Base-by-base conservation (phyloP, 441 rosid species). In the Gossypium gossypioides region DNA sequence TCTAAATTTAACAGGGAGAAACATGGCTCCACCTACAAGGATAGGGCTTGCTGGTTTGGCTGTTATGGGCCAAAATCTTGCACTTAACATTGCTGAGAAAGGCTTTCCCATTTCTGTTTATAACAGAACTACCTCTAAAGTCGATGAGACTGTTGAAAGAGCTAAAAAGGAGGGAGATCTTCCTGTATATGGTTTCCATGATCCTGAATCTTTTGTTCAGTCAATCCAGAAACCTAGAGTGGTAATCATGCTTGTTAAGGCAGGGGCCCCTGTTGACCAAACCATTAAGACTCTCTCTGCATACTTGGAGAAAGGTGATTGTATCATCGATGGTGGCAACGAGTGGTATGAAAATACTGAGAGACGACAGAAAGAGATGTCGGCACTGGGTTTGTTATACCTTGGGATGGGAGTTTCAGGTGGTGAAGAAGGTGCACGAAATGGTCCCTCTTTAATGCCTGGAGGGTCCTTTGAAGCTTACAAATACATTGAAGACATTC, bases 391-490 rank as follows among this genome's bases (percentile, higher is more conserved):
- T 58, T 58, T 58, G 63, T 58, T 58, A 58, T 58, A 58, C 40
- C 40, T 58, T 13, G 63, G 63, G 63, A 58, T 58, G 40, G 63
- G 40, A 58, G 63, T 58, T 27, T 58, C 40, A 5, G 63, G 63
- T 27, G 98, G 98, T 60, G 98, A 93, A 83, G 98, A 91, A 74
- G 97, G 96, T 70, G 98, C 97, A 58, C 83, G 97, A 27, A 58
- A 93, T 69, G 98, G 98, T 0, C 96, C 98, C n/a, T 91, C 98
- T 18, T 13, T 93, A 87, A 93, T 93, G 98, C 98, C 96, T 71
- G 97, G 98, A 61, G 98, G 98, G 18, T 93, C 98, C 7, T 81
- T 79, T 24, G 91, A 89, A 75, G 98, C 96, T 3, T 91, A 81
- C 81, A 84, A 89, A 83, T 59, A 89, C 72, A 88, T 93, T 3